Percentiles rank a stretch among this genome's conserved stretches.
These are phyloP conservation scores for Herpotrichia juniperi DNA, from an alignment of 2,329 filamentous ascomycete species.

Conservation along the genomic window DNA sequence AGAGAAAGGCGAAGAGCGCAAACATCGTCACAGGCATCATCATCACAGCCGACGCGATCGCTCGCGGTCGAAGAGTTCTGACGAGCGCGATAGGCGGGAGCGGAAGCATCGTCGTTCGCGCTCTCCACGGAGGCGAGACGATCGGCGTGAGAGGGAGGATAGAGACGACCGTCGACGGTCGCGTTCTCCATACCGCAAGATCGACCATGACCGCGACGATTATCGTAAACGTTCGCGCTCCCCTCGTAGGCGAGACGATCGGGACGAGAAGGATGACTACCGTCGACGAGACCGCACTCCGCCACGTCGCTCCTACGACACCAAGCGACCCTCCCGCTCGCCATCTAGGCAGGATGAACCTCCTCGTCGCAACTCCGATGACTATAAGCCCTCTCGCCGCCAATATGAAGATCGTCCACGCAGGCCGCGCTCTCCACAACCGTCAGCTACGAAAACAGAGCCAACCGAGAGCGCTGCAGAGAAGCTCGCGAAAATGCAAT, in stretches of 20 bases:
- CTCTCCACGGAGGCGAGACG: conserved; percentile 28
- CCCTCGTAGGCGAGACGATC: conserved; percentile 8
- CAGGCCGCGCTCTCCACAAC: conserved; percentile 7
- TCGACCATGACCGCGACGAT: conserved; percentile 14
- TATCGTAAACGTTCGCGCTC: conserved; percentile 35
- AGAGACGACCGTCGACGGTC: conserved; percentile 28
- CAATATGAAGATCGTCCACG: background rate
- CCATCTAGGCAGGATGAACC: conserved; percentile 3
- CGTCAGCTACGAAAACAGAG: conserved; percentile 7
- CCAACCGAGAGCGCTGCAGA: conserved; percentile 29
- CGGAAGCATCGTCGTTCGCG: conserved; percentile 34
- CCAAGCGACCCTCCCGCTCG: conserved; percentile 2
- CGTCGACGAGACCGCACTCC: conserved; percentile 20
- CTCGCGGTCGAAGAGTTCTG: conserved; percentile 41
- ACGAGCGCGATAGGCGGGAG: conserved; percentile 35
- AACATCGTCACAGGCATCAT: conserved; percentile 12
- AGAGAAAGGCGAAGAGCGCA: conserved; percentile 31
- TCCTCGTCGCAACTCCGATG: conserved; percentile 14
- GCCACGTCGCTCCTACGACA: conserved; percentile 4
- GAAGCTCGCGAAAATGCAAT: conserved; percentile 42
- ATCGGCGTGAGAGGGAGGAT: conserved; percentile 16
- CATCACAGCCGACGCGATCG: conserved; percentile 39
- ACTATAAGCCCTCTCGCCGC: background rate
- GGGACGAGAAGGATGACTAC: conserved; percentile 3
- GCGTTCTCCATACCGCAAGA: conserved; percentile 19